These are phyloP conservation scores for Boletus subparvulus DNA, from an alignment of 768 basidiomycete genomes.

Conservation along the genomic window DNA sequence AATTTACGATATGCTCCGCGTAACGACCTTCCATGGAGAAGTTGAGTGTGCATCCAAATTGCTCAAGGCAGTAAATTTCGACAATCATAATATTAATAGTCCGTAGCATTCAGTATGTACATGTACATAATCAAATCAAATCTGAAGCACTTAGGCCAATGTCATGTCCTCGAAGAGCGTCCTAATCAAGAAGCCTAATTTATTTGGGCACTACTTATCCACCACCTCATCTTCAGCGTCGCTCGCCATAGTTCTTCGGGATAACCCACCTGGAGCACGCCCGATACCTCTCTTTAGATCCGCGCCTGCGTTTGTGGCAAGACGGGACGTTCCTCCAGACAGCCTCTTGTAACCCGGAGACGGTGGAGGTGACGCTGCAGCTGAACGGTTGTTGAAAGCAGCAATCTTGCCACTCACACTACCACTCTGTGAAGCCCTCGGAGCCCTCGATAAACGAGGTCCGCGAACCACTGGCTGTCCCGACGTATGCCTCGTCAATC, in stretches of 20 bases:
- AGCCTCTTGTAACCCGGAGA: slow-evolving; percentile 46
- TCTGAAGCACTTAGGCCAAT: background rate
- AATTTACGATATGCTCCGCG: slow-evolving; percentile 33
- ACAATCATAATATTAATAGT: background rate
- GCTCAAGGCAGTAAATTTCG: background rate
- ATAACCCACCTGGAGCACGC: slow-evolving; percentile 48
- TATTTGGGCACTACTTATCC: slow-evolving; percentile 22
- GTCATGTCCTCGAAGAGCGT: background rate
- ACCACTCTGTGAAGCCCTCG: slow-evolving; percentile 42
- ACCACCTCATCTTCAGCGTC: slow-evolving; percentile 79
- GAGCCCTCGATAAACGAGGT: slow-evolving; percentile 48
- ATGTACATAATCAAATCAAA: background rate
- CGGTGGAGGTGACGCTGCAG: slow-evolving; percentile 39
- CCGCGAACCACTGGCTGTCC: slow-evolving; percentile 44
- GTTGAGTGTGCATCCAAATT: no score
- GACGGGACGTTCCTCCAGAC: slow-evolving; percentile 36
- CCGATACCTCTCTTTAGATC: slow-evolving; percentile 43
- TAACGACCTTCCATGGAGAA: slow-evolving; percentile 12
- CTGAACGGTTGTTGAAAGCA: slow-evolving; percentile 50
- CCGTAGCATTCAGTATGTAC: background rate
- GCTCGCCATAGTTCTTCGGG: slow-evolving; percentile 78
- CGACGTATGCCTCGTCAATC: slow-evolving; percentile 50
- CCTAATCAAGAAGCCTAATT: background rate
- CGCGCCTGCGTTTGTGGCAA: slow-evolving; percentile 6
- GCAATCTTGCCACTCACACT: slow-evolving; percentile 57